Evolutionary conservation across 257 asterid species (phyloP).

Genomic region (Solanum tacnaense): DNA sequence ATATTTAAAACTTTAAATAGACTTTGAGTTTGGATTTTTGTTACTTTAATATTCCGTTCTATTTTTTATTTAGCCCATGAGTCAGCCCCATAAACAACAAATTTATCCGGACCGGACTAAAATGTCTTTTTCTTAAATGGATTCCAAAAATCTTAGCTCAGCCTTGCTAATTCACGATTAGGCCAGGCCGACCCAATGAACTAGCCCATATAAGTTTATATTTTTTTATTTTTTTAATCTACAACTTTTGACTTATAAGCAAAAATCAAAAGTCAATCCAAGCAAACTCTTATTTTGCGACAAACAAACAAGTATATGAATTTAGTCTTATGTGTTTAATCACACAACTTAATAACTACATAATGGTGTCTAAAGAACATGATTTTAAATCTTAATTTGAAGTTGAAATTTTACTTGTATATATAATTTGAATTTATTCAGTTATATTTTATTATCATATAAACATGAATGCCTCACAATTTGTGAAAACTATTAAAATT

Average conservation of each 20-base stretch:
- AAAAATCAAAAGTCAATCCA: background rate
- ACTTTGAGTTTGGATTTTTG: background rate
- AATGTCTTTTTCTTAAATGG: no score
- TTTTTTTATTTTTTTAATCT: no score
- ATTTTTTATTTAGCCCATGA: background rate
- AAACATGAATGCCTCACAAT: no score
- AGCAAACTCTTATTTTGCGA: background rate
- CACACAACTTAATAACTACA: background rate
- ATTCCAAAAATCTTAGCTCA: no score
- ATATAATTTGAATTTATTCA: no score
- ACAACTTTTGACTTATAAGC: no score
- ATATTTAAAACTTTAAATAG: background rate
- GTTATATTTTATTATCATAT: background rate
- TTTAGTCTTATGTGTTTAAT: background rate
- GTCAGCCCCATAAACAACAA: background rate
- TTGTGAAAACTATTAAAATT: no score
- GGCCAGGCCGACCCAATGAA: background rate
- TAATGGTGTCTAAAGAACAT: background rate
- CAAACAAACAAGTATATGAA: background rate
- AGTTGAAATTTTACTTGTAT: no score
- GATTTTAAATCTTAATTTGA: background rate
- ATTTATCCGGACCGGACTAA: rapidly evolving
- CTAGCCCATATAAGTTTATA: background rate
- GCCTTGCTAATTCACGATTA: rapidly evolving
- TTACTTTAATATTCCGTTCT: no score